phyloP scores from a whole-genome alignment of 176 grass and related monocot genomes.

The Chrysopogon serrulatus region DNA sequence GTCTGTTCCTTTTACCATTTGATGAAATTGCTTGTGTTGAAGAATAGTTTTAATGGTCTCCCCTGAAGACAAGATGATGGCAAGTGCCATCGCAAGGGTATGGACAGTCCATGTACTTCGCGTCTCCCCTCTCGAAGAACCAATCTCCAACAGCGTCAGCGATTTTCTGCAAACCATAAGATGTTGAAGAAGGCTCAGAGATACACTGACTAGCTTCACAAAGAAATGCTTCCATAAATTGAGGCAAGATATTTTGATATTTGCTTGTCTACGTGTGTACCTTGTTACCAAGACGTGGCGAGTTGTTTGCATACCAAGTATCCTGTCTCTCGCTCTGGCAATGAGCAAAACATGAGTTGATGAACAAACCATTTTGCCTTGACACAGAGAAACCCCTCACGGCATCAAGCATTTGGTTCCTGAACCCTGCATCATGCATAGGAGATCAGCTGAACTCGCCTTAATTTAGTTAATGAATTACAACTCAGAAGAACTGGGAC shows the following conservation, averaged over 20 bases:
- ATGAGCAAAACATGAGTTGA: slow-evolving; percentile 99
- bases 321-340: slow-evolving; percentile 92
- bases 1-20: background rate
- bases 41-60: slow-evolving; percentile 27
- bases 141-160: slow-evolving; percentile 83
- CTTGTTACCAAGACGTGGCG: slow-evolving; percentile 80
- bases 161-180: slow-evolving; percentile 48
- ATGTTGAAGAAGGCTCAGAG: background rate
- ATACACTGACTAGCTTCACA: background rate
- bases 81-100: slow-evolving; percentile 92
- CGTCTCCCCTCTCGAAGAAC: slow-evolving; percentile 55
- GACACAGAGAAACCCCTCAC: slow-evolving; percentile 62
- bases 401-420: slow-evolving; percentile 80
- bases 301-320: slow-evolving; percentile 75
- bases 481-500: background rate
- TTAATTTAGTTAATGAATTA: background rate
- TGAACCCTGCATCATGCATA: slow-evolving; percentile 57
- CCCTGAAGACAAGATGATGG: slow-evolving; percentile 73
- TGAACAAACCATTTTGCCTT: slow-evolving; percentile 73
- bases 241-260: background rate
- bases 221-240: background rate
- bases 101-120: slow-evolving; percentile 70
- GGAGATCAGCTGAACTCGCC: background rate
- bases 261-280: slow-evolving; percentile 12
- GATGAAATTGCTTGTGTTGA: background rate